These are phyloP conservation scores for Pseudozyma sp. DNA, from an alignment of 1,284 basidiomycete species.

Conservation along the genomic window DNA sequence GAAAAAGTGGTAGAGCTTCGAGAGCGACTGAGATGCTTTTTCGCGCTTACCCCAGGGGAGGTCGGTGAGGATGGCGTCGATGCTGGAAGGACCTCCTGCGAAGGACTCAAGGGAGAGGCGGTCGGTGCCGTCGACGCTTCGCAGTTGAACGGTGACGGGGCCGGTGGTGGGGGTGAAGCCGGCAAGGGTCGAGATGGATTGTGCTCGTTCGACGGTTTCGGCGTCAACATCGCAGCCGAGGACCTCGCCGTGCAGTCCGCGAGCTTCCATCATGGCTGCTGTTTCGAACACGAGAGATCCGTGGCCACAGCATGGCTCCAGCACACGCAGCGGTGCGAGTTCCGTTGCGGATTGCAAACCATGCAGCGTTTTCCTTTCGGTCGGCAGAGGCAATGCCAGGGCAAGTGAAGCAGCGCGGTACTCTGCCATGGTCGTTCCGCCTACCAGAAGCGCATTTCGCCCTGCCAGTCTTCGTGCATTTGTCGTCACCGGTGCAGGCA, in stretches of 20 bases:
- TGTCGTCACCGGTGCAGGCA: conserved; percentile 16
- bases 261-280: conserved; percentile 42
- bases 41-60: conserved; percentile 51
- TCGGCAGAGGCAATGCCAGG: conserved; percentile 32
- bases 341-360: conserved; percentile 2
- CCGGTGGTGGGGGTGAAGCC: conserved; percentile 14
- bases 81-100: conserved; percentile 27
- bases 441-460: conserved; percentile 38
- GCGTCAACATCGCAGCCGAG: conserved; percentile 42
- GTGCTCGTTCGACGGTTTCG: conserved; percentile 30
- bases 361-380: conserved; percentile 11
- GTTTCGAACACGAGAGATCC: conserved; percentile 48
- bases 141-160: conserved; percentile 14
- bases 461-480: conserved; percentile 23
- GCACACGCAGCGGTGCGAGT: conserved; percentile 22
- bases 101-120: conserved; percentile 22
- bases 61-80: conserved; percentile 54
- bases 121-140: conserved; percentile 32
- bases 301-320: conserved; percentile 53
- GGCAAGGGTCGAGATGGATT: conserved; percentile 22
- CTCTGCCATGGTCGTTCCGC: conserved; percentile 48
- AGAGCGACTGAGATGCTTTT: conserved; percentile 35
- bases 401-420: conserved; percentile 48
- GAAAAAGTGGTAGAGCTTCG: conserved; percentile 39
- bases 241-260: conserved; percentile 29